Conservation (phyloP, 495 filamentous ascomycete species). For the Lineolata rhizophorae region DNA sequence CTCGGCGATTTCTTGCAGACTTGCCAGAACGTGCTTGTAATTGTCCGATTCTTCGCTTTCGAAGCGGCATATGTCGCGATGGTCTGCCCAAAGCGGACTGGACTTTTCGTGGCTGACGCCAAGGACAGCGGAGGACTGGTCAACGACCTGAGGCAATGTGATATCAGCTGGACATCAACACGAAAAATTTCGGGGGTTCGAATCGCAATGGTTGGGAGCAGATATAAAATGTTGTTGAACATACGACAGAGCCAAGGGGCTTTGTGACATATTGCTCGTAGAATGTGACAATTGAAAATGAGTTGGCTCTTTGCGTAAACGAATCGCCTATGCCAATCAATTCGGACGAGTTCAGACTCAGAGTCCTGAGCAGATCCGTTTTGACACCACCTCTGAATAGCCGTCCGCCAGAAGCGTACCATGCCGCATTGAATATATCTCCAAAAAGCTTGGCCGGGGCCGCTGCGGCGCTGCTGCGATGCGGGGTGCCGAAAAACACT, state of each 20-base stretch:
- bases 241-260: too few species aligned
- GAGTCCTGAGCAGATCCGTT: constrained; percentile 3
- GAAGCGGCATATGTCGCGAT: constrained; percentile 10
- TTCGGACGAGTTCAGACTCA: constrained; percentile 2
- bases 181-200: background rate
- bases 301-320: constrained; percentile 1
- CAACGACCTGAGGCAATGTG: constrained; percentile 6
- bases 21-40: constrained; percentile 1
- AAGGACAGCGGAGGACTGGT: constrained; percentile 6
- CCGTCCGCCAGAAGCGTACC: constrained; percentile 1
- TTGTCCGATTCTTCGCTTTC: constrained; percentile 1
- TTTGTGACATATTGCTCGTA: too few species aligned
- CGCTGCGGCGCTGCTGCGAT: constrained; percentile 5
- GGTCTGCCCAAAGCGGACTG: constrained; percentile 7
- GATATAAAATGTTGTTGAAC: too few species aligned
- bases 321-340: constrained; percentile 3
- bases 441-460: constrained; percentile 4
- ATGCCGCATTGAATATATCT: constrained; percentile 4
- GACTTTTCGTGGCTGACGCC: constrained; percentile 5
- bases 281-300: constrained; percentile 6
- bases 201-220: too few species aligned
- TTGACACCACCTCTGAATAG: constrained; percentile 2
- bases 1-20: background rate
- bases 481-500: constrained; percentile 10
- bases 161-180: constrained; percentile 3